phyloP scores from a whole-genome alignment of 495 filamentous ascomycete genomes.

The Hypomontagnella monticulosa region DNA sequence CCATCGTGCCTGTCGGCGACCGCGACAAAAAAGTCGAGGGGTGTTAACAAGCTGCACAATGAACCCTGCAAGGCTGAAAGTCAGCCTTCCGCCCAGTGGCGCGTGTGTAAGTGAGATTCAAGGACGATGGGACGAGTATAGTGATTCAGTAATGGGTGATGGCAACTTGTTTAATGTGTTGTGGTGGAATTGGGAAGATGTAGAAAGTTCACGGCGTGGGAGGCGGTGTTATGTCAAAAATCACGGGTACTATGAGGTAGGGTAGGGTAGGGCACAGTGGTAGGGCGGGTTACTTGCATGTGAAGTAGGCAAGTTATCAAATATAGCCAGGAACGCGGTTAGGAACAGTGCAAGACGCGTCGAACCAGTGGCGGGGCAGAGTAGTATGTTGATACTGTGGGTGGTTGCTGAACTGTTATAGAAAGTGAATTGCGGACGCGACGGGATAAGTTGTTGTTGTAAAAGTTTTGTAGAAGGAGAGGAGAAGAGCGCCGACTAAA shows the following conservation, averaged over 20 bases:
- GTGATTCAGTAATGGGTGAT: constrained; percentile 41
- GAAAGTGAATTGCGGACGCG: constrained; percentile 28
- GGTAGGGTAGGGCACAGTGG: constrained; percentile 39
- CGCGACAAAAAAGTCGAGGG: constrained; percentile 31
- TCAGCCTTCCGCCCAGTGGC: constrained; percentile 47
- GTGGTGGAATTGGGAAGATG: constrained; percentile 49
- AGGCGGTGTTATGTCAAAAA: constrained; percentile 40
- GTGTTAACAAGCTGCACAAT: constrained; percentile 33
- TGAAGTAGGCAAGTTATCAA: constrained; percentile 38
- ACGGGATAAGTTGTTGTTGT: constrained; percentile 36
- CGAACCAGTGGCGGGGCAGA: constrained; percentile 1
- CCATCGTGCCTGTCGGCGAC: constrained; percentile 36
- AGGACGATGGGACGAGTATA: constrained; percentile 6
- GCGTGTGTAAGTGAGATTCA: constrained; percentile 26
- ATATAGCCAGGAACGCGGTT: constrained; percentile 30
- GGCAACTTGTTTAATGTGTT: constrained; percentile 39
- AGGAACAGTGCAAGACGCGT: constrained; percentile 35
- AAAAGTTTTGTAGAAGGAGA: constrained; percentile 47
- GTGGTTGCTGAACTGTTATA: constrained; percentile 39
- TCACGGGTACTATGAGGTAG: constrained; percentile 23
- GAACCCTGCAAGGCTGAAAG: constrained; percentile 53
- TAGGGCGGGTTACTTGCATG: constrained; percentile 44
- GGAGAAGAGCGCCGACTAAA: constrained; percentile 47
- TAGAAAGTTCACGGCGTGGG: constrained; percentile 45
- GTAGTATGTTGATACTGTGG: not conserved